Base-by-base conservation (phyloP, 768 basidiomycete genomes). In the Botryobasidium botryosum region DNA sequence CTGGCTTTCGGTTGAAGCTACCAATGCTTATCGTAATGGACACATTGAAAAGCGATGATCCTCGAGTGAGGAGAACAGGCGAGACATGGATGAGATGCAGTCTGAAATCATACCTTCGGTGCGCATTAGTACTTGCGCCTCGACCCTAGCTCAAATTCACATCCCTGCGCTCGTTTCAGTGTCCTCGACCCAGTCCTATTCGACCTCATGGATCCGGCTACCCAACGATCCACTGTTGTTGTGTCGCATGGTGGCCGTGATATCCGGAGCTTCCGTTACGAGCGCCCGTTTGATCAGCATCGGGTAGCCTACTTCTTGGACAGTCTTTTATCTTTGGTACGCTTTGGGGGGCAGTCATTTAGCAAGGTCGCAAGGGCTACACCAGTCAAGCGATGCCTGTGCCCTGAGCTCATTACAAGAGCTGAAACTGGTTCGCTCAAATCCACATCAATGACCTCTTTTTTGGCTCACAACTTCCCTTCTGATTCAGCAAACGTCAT, bases 31-130 rank as follows among this genome's bases (percentile, higher is more conserved):
- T 78, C 35, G 76, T 92, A 25, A 62, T 97, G 40, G 88, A 92
- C 55, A 76, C 78, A 0, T 61, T 96, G 39, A 79, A 77, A 53
- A 77, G 69, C 31, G 75, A 79, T 26, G 77, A 87, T 51, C 82
- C 86, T 6, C 63, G 63, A 48, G 59, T 82, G 7, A 76, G 81
- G 23, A 71, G 87, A 8, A 68, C 83, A 26, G 85, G 84, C 12
- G 92, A 97, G 59, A 88, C 88, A 0, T 99, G 94, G 94, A 88
- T 99, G 81, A 73, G 91, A 23, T 88, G 86, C 56, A 87, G 77
- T 54, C 67, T 96, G 25, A 84, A 81, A 57, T 91, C 88, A 2
- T 92, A 92, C 57, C 65, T 88, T 47, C 74, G 91, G 88, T 90
- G 60, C 28, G 66, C 42, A 15, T 17, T 21, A 26, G 17, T 15